Evolutionary conservation across 305 asterid genomes (phyloP).

Genomic region (Fraxinus greggii): DNA sequence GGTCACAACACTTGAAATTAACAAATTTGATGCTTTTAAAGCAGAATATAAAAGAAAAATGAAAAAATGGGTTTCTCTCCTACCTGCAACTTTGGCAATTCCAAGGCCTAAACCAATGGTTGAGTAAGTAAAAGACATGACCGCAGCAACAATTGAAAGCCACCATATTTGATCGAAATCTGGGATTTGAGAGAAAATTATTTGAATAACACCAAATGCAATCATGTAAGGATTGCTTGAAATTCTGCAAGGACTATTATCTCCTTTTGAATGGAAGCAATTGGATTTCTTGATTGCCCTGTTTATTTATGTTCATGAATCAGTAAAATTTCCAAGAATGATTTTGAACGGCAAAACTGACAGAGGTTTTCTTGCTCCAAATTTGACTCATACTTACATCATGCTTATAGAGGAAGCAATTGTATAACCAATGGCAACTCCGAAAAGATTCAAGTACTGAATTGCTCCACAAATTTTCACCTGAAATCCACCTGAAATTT

Average conservation of each 20-base stretch:
- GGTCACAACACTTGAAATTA: neutral
- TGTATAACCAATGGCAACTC: slow-evolving; percentile 92
- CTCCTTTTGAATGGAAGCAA: slow-evolving; percentile 72
- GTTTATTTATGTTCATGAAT: slow-evolving; percentile 16
- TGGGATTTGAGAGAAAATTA: slow-evolving; percentile 78
- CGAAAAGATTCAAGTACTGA: slow-evolving; percentile 83
- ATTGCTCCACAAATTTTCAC: slow-evolving; percentile 50
- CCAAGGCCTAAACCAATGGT: slow-evolving; percentile 85
- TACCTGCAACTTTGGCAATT: slow-evolving; percentile 75
- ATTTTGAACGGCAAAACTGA: neutral
- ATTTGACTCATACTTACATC: slow-evolving; percentile 49
- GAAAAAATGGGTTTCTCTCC: neutral
- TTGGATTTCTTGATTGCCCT: slow-evolving; percentile 81
- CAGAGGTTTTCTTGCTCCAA: neutral
- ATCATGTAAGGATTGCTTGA: slow-evolving; percentile 81
- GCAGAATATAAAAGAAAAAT: neutral
- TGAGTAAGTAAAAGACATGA: slow-evolving; percentile 89
- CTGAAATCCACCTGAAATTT: slow-evolving; percentile 38
- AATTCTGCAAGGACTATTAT: slow-evolving; percentile 52
- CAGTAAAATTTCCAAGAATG: neutral
- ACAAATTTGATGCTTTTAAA: neutral
- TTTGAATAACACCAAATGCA: slow-evolving; percentile 62
- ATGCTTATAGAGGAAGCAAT: slow-evolving; percentile 83
- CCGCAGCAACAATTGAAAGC: slow-evolving; percentile 85
- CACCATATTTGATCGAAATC: slow-evolving; percentile 88